phyloP scores from a whole-genome alignment of 1,284 basidiomycete species.

The Heterobasidion occidentale region DNA sequence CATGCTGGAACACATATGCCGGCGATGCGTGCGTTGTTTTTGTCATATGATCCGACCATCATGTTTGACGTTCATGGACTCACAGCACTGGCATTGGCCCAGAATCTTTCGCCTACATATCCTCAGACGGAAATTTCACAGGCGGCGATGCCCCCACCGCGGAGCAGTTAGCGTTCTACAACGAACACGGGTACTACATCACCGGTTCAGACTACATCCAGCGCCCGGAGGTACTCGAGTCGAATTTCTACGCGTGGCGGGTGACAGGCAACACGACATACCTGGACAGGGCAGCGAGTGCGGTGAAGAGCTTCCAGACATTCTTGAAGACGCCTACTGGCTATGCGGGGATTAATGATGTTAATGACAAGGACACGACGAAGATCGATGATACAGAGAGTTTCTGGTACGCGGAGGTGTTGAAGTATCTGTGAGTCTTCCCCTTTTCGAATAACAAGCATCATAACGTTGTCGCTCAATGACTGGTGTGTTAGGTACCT shows the following conservation, averaged over 20 bases:
- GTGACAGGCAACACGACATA: constrained; percentile 47
- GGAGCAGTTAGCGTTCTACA: constrained; percentile 41
- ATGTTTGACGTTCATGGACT: not conserved
- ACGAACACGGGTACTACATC: constrained; percentile 63
- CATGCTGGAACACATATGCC: constrained; percentile 72
- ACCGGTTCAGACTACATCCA: constrained; percentile 37
- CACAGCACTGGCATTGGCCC: constrained; percentile 59
- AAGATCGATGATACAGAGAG: constrained; percentile 29
- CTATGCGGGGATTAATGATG: constrained; percentile 38
- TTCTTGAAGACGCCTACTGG: constrained; percentile 36
- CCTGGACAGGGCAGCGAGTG: constrained; percentile 29
- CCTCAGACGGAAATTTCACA: constrained; percentile 50
- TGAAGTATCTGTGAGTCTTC: constrained; percentile 66
- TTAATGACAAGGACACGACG: constrained; percentile 25
- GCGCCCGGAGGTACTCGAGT: constrained; percentile 71
- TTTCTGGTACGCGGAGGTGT: constrained; percentile 73
- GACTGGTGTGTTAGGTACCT: constrained; percentile 33
- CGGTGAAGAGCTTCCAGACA: constrained; percentile 28
- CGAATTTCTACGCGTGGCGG: constrained; percentile 72
- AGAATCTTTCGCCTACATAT: constrained; percentile 53
- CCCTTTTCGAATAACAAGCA: not conserved
- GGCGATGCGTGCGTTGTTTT: constrained; percentile 35
- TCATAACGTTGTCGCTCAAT: not conserved
- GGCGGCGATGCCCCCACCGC: constrained; percentile 28
- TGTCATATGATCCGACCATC: not conserved